Percentiles rank a stretch among this genome's conserved stretches.
phyloP scores from a whole-genome alignment of 2,329 filamentous ascomycete genomes.

The Aquanectria penicillioides region DNA sequence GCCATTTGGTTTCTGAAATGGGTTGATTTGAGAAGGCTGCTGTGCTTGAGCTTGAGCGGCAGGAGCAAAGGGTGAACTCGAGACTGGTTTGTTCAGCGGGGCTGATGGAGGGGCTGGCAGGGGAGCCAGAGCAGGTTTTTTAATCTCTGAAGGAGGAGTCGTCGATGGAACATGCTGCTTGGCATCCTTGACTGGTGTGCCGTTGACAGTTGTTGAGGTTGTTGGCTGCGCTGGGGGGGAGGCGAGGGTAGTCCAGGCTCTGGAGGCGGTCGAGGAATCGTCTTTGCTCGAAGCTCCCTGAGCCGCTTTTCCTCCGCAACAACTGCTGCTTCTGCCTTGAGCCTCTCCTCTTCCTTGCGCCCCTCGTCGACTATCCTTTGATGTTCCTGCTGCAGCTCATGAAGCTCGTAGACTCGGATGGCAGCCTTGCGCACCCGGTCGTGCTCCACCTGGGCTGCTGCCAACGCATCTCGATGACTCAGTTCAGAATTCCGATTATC shows the following conservation, averaged over 20 bases:
- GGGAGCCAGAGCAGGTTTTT: constrained; percentile 27
- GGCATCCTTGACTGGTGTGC: constrained; percentile 32
- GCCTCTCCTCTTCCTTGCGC: constrained; percentile 56
- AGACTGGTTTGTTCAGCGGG: constrained; percentile 35
- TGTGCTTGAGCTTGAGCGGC: constrained; percentile 23
- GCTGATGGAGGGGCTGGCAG: constrained; percentile 26
- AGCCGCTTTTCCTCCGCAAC: constrained; percentile 59
- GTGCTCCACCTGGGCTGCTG: constrained; percentile 72
- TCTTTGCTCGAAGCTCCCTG: constrained; percentile 58
- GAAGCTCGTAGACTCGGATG: constrained; percentile 58
- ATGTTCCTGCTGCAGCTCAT: constrained; percentile 58
- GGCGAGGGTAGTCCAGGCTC: constrained; percentile 45
- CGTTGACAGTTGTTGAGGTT: constrained; percentile 28
- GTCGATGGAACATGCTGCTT: constrained; percentile 34
- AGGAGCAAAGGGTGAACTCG: constrained; percentile 33
- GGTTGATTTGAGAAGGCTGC: constrained; percentile 15
- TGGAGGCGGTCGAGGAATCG: constrained; percentile 55
- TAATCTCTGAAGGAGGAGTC: constrained; percentile 31
- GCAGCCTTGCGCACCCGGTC: constrained; percentile 68
- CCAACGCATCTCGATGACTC: constrained; percentile 72
- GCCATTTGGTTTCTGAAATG: constrained; percentile 34
- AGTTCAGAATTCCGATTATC: constrained; percentile 71
- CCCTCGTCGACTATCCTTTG: constrained; percentile 56
- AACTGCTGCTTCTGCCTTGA: constrained; percentile 56
- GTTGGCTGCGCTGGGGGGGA: constrained; percentile 33